Base-by-base conservation (phyloP, 1,284 basidiomycete genomes). In the Ustilago crameri region DNA sequence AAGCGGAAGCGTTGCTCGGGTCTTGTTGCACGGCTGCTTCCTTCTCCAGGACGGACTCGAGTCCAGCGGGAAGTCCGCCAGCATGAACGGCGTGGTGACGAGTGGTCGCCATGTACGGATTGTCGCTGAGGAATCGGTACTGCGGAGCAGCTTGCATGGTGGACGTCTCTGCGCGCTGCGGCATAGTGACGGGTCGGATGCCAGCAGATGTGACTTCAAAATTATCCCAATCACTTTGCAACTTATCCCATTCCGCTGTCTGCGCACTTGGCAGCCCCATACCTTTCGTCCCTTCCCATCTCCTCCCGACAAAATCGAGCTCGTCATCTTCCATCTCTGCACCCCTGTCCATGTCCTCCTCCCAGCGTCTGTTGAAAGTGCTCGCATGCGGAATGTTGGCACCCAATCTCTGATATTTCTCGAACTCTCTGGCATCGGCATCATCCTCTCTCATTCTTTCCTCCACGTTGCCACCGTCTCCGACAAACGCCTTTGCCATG, bases 1-100 rank as follows among this genome's bases (percentile, higher is more conserved):
- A 99, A 8, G 90, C 90, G 35, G 85, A 79, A 0, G 91, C 90
- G 68, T 91, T 88, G 0, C 84, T 85, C 37, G 91, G 90, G 74
- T 94, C 88, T 41, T 87, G 87, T 81, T 96, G 93, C 9, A 96
- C 93, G 9, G 88, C 88, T 3, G 94, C 95, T 85, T 98, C 95
- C 26, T 94, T 87, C 83, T 95, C 92, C 17, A 98, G 86, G 15
- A 82, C 74, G 18, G 69, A 71, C 34, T 78, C 78, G 34, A 74
- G 51, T 10, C 71, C 76, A 23, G 70, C 74, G 0, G 71, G 53
- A 9, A 69, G 40, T n/a, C 61, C 57, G 7, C 65, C 65, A 1
- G 51, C 47, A 17, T 71, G 67, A 12, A 60, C 43, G 23, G 65
- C 69, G 23, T 79, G 75, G 18, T 68, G 70, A 18, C 65, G 76